Conservation (phyloP, 495 filamentous ascomycete genomes). For the Penicillium bovifimosum region DNA sequence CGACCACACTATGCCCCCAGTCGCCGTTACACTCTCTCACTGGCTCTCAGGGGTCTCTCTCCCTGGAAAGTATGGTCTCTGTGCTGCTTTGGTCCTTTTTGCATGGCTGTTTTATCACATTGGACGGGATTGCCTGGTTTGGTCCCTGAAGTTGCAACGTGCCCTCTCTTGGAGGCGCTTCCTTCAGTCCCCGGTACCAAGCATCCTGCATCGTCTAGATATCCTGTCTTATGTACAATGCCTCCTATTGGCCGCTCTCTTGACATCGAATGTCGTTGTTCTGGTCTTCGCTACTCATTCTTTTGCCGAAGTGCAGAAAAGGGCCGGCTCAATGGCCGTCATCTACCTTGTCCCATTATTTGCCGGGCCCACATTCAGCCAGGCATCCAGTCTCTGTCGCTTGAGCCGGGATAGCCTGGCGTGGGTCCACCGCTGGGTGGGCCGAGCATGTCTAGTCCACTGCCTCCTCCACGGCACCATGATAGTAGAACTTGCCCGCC, state of each 20-base stretch:
- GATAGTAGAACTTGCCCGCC: no score
- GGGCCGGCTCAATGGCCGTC: constrained; percentile 1
- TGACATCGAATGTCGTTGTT: constrained; percentile 2
- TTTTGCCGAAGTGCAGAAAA: constrained; percentile 6
- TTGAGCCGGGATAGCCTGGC: no score
- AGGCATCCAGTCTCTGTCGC: no score
- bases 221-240: constrained; percentile 1
- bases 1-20: no score
- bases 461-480: no score
- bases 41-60: no score
- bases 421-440: no score
- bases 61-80: no score
- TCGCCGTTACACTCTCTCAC: no score
- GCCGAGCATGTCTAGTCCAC: no score
- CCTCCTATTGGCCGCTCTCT: not conserved
- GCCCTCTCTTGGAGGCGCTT: constrained; percentile 1
- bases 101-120: not conserved
- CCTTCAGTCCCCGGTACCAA: not conserved
- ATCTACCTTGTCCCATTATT: constrained; percentile 4
- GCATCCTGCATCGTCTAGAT: not conserved
- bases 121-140: not conserved
- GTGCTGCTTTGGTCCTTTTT: not conserved
- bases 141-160: not conserved
- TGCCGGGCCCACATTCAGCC: constrained; percentile 1
- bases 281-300: not conserved